Percentiles rank a stretch among this genome's conserved stretches.
Evolutionary conservation across 2,329 filamentous ascomycete genomes (phyloP).

Genomic region (Emmonsia crescens): DNA sequence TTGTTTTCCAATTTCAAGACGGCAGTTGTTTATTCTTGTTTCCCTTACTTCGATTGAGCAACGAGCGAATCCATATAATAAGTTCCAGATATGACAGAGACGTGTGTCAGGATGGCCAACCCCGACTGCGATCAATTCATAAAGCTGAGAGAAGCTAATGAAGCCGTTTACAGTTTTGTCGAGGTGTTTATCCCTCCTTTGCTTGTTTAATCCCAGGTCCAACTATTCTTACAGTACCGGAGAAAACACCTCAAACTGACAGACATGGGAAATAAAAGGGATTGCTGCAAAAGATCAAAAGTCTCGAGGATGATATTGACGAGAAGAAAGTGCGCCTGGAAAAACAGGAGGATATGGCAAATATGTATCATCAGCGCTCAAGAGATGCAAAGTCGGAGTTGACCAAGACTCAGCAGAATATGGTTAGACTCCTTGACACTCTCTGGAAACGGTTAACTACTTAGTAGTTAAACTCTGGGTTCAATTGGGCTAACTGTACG

Average conservation of each 20-base stretch:
- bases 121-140: background rate
- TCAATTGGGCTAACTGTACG: background rate
- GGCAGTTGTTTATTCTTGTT: background rate
- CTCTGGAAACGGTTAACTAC: background rate
- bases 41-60: background rate
- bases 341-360: constrained; percentile 3
- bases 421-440: background rate
- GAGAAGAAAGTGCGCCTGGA: constrained; percentile 1
- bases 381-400: constrained; percentile 1
- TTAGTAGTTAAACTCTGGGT: background rate
- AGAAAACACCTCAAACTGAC: background rate
- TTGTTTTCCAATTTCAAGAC: background rate
- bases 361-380: constrained; percentile 4
- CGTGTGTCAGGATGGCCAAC: background rate
- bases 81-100: background rate
- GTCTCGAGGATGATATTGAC: background rate
- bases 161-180: background rate
- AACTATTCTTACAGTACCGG: background rate
- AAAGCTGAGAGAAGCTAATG: constrained; percentile 2
- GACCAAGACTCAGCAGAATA: constrained; percentile 3
- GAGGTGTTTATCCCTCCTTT: background rate
- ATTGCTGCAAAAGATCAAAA: background rate
- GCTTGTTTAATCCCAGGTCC: background rate
- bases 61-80: background rate
- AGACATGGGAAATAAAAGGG: background rate